Percentiles rank a stretch among this genome's conserved stretches.
Evolutionary conservation across 768 basidiomycete genomes (phyloP).

Genomic region (Leccinellum luteum): DNA sequence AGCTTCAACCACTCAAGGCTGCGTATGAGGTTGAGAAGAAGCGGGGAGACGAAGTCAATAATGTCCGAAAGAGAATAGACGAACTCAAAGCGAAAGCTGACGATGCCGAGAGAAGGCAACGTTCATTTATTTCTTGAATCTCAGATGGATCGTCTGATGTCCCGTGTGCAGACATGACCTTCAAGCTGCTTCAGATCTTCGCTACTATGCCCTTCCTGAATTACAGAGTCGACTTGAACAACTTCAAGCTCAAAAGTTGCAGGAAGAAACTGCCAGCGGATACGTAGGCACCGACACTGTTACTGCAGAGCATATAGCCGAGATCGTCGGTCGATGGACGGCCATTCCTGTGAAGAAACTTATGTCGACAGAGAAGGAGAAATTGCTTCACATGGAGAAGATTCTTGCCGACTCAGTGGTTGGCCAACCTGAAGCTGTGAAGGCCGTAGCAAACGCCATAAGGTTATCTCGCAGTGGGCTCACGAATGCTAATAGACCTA

Average conservation of each 20-base stretch:
- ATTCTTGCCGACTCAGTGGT: conserved; percentile 74
- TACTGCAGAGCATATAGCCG: conserved; percentile 86
- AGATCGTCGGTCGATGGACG: conserved; percentile 93
- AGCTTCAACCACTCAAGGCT: conserved; percentile 77
- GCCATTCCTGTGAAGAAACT: conserved; percentile 86
- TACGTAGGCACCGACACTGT: conserved; percentile 64
- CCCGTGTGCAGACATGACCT: conserved; percentile 54
- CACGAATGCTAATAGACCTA: conserved; percentile 81
- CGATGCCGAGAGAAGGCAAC: conserved; percentile 82
- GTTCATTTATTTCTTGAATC: conserved; percentile 15
- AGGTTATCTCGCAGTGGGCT: conserved; percentile 91
- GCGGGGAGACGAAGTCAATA: conserved; percentile 76
- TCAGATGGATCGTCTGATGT: neutral
- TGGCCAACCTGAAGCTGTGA: conserved; percentile 89
- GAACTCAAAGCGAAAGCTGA: conserved; percentile 90
- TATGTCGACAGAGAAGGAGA: conserved; percentile 88
- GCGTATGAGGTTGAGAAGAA: conserved; percentile 87
- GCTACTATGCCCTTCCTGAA: conserved; percentile 91
- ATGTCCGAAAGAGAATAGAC: conserved; percentile 78
- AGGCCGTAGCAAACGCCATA: conserved; percentile 91
- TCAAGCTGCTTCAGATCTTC: conserved; percentile 79
- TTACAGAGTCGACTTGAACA: conserved; percentile 68
- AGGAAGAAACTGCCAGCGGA: conserved; percentile 61
- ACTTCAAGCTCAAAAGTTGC: conserved; percentile 70
- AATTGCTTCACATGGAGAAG: conserved; percentile 84